A percentile compares a stretch with the other conserved stretches of the same genome.
Conservation (phyloP, 2,329 filamentous ascomycete species). For the Pleurostoma richardsiae region DNA sequence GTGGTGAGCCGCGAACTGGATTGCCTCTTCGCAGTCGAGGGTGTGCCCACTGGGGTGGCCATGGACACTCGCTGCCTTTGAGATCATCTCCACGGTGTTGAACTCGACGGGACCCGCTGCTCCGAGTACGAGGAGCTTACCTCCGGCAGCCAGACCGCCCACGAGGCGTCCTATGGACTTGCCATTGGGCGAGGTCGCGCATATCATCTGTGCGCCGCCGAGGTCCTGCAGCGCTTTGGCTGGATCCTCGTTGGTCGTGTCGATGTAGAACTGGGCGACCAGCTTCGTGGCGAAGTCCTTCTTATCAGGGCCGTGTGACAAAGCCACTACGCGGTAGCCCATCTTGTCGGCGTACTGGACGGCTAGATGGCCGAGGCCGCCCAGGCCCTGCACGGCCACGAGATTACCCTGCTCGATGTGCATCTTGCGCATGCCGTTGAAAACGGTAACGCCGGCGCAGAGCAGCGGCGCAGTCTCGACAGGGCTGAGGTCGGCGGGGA, state of each 20-base stretch:
- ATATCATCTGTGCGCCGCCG: constrained; percentile 56
- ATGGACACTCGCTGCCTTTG: constrained; percentile 52
- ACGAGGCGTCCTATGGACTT: constrained; percentile 47
- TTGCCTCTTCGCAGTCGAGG: constrained; percentile 57
- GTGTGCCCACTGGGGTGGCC: constrained; percentile 59
- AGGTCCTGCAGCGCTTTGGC: constrained; percentile 44
- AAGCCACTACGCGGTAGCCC: constrained; percentile 68
- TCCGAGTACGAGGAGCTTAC: constrained; percentile 53
- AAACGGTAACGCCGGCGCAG: constrained; percentile 61
- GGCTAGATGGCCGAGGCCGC: constrained; percentile 72
- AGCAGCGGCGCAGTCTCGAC: constrained; percentile 54
- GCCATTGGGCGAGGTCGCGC: constrained; percentile 58
- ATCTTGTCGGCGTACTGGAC: constrained; percentile 72
- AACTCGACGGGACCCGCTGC: constrained; percentile 39
- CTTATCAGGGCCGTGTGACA: constrained; percentile 61
- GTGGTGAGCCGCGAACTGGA: constrained; percentile 57
- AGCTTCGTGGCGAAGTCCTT: constrained; percentile 59
- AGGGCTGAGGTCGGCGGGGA: constrained; percentile 47
- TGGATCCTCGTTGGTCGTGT: constrained; percentile 46
- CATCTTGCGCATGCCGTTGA: constrained; percentile 53
- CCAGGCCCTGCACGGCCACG: constrained; percentile 62
- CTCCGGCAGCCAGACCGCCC: constrained; percentile 42
- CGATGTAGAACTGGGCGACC: constrained; percentile 57
- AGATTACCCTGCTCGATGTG: constrained; percentile 44
- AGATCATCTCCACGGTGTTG: constrained; percentile 33